Evolutionary conservation across 345 rosid species (phyloP).

Genomic region (Erodium maritimum): DNA sequence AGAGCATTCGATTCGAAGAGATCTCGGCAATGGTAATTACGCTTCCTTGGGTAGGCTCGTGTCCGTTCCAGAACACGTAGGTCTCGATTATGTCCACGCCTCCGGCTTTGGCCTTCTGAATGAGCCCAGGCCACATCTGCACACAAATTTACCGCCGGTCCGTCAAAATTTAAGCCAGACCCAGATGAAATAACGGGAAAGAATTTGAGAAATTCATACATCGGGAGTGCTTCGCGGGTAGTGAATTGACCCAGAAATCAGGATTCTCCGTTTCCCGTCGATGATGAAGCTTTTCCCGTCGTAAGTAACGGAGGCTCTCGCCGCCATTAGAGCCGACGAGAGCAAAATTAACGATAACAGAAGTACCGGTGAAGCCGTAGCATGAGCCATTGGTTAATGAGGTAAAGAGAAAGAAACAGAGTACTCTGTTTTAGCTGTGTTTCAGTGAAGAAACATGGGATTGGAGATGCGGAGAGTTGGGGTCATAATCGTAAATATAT

Average conservation of each 20-base stretch:
- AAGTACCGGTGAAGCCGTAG: not conserved
- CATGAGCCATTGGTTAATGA: not conserved
- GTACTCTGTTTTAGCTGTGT: not conserved
- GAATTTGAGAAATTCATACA: slow-evolving; percentile 1
- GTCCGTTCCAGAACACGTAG: slow-evolving; percentile 43
- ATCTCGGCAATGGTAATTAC: not conserved
- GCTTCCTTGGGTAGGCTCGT: slow-evolving; percentile 13
- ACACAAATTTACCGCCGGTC: not conserved
- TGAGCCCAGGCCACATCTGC: slow-evolving; percentile 20
- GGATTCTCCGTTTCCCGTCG: slow-evolving; percentile 70
- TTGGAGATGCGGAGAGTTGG: not conserved
- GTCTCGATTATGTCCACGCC: slow-evolving; percentile 39
- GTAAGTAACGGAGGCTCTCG: slow-evolving; percentile 10
- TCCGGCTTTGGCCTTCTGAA: slow-evolving; percentile 24
- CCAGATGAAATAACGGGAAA: not conserved
- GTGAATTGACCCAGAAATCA: slow-evolving; percentile 89
- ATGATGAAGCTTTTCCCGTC: slow-evolving; percentile 48
- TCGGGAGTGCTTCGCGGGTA: slow-evolving; percentile 90
- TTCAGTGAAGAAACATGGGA: not conserved
- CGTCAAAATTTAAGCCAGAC: not conserved
- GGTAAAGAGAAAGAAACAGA: not conserved
- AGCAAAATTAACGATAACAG: slow-evolving; percentile 1
- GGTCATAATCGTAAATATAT: not conserved
- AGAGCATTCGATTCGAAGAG: not conserved
- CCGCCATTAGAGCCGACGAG: slow-evolving; percentile 9